Base-by-base conservation (phyloP, 2,329 filamentous ascomycete genomes). In the Penicillium freii region DNA sequence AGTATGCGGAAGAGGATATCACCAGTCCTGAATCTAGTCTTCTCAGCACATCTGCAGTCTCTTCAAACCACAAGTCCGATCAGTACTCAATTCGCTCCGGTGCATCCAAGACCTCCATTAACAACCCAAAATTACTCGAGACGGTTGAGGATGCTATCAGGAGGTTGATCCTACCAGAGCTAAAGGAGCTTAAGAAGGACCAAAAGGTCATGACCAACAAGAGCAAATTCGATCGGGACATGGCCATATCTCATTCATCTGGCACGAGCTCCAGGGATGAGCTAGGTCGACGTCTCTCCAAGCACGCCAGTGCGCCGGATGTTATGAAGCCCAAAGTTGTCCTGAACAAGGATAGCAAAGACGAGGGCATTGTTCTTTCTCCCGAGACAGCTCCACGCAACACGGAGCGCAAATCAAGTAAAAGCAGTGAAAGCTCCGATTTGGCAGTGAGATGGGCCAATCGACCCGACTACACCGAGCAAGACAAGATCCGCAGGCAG, bases 61-160 rank as follows among this genome's bases (percentile, higher is more conserved):
- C 77, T 57, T 72, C 78, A 11, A 83, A 82, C 64, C 80, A 81
- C 36, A 79, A 79, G 60, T 84, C 83, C 40, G 82, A 85, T 65
- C 77, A 80, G 53, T 80, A 82, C 59, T 88, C 86, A 9, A 82
- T 83, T 62, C 79, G 79, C 38, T 86, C 84, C 31, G 82, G 81
- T 36, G 80, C 79, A 34, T 84, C 82, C 19, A 83, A 82, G 58
- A 90, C 91, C 3, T 93, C 90, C 0, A 90, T 95, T 72, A 96
- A 95, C 76, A 96, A 97, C 68, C 92, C 92, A 0, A 94, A 91
- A 70, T 78, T 97, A 2, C 82, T 97, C 2, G 90, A 94, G 68
- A 94, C 92, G 0, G 92, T 97, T 3, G 92, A 97, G 76, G 92
- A 96, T 75, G 92, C 92, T 15, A 96, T 97, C 69, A 87, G 91